These are phyloP conservation scores for Dendrobium huoshanense DNA, from an alignment of 106 monocot species.

Conservation along the genomic window DNA sequence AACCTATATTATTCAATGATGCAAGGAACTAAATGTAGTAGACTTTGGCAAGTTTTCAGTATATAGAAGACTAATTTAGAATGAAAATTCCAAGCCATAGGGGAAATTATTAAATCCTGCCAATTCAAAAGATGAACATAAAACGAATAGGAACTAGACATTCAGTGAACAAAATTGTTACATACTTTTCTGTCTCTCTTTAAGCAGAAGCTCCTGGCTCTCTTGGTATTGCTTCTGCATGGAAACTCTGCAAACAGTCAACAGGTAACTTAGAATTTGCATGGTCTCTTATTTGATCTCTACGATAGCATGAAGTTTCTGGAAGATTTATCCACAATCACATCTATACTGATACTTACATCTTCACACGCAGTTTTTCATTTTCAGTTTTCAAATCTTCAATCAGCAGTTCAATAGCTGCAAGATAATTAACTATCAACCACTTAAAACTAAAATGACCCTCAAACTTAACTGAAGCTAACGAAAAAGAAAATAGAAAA, in stretches of 20 bases:
- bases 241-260: slow-evolving; percentile 24
- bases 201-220: slow-evolving; percentile 25
- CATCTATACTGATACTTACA: slow-evolving; percentile 18
- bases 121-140: background rate
- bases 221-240: slow-evolving; percentile 22
- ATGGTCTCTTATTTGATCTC: background rate
- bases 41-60: background rate
- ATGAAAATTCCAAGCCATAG: background rate
- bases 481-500: background rate
- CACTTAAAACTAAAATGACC: background rate
- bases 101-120: no score
- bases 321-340: background rate
- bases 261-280: background rate
- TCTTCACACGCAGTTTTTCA: slow-evolving; percentile 16
- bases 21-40: background rate
- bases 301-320: background rate
- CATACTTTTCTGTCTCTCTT: slow-evolving; percentile 40
- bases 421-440: background rate
- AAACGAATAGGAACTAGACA: background rate
- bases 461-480: background rate
- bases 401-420: slow-evolving; percentile 28
- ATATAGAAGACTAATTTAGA: background rate
- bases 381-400: slow-evolving; percentile 35
- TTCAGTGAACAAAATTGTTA: background rate
- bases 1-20: no score